Base-by-base conservation (phyloP, 257 asterid species). In the Coffea eugenioides region DNA sequence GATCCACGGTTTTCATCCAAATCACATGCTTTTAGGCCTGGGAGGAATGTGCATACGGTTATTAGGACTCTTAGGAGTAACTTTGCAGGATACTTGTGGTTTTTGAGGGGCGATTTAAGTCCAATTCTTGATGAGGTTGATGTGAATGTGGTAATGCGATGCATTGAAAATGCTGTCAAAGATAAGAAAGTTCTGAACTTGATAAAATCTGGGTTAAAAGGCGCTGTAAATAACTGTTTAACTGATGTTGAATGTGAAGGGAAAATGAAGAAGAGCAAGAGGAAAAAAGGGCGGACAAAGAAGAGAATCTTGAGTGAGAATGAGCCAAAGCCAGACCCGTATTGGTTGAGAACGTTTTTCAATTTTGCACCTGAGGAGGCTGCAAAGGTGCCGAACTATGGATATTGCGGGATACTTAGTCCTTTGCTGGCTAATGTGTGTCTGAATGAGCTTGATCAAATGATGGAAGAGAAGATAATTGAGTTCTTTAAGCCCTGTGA, bases 1-100 rank as follows among this genome's bases (percentile, higher is more conserved):
- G n/a, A n/a, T n/a, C n/a, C n/a, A n/a, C n/a, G n/a, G n/a, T n/a
- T n/a, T n/a, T n/a, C n/a, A n/a, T n/a, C n/a, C n/a, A n/a, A n/a
- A n/a, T n/a, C n/a, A n/a, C n/a, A n/a, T n/a, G n/a, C n/a, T n/a
- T n/a, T n/a, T n/a, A n/a, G n/a, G n/a, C n/a, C n/a, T n/a, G n/a
- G n/a, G n/a, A n/a, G n/a, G n/a, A n/a, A n/a, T n/a, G n/a, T n/a
- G n/a, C n/a, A n/a, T n/a, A n/a, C n/a, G n/a, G n/a, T 92, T 10
- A 88, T 95, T 81, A 88, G 98, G 86, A 93, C 99, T 16, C 89
- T 95, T 75, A 86, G 99, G 88, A 93, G 98, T 83, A 94, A 91
- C 81, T 95, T 92, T 82, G 98, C 98, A 31, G 99, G 98, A 48
- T 95, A 95, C 69, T 87, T 95, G 91, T 95, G 99, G 99, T 95